Conservation (phyloP, 768 basidiomycete species). For the Hypholoma sublateritium region DNA sequence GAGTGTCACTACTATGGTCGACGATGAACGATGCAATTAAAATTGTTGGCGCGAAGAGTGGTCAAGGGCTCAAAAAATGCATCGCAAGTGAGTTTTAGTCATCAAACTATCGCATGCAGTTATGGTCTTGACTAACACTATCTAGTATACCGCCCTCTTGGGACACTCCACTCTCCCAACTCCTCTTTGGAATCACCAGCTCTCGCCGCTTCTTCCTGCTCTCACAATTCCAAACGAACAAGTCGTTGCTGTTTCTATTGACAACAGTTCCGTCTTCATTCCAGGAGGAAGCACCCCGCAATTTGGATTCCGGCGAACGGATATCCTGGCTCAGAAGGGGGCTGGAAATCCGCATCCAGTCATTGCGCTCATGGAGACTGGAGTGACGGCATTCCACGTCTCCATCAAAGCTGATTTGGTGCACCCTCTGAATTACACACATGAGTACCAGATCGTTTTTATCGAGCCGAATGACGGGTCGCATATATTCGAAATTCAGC, state of each 20-base stretch:
- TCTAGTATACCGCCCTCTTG: constrained; percentile 45
- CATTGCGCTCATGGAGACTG: constrained; percentile 38
- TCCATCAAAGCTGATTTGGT: constrained; percentile 35
- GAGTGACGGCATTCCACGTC: constrained; percentile 47
- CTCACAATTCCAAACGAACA: constrained; percentile 41
- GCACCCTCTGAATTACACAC: constrained; percentile 49
- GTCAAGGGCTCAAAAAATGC: constrained; percentile 57
- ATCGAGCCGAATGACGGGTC: constrained; percentile 61
- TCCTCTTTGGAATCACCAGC: constrained; percentile 44
- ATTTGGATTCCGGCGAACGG: constrained; percentile 57
- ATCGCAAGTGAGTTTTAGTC: constrained; percentile 39
- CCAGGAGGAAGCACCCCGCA: constrained; percentile 49
- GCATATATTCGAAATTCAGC: constrained; percentile 59
- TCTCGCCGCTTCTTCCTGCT: constrained; percentile 20
- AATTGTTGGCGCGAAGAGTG: constrained; percentile 31
- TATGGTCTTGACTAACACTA: neutral
- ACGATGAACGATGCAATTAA: neutral
- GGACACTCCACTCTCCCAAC: constrained; percentile 39
- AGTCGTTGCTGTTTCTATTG: constrained; percentile 50
- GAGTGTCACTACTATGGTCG: constrained; percentile 18
- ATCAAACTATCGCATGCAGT: neutral
- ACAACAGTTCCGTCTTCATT: constrained; percentile 56
- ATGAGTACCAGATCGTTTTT: constrained; percentile 65
- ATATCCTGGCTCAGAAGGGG: constrained; percentile 52
- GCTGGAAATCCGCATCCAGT: constrained; percentile 29